phyloP scores from a whole-genome alignment of 2,329 filamentous ascomycete genomes.

The Alternaria sp. region DNA sequence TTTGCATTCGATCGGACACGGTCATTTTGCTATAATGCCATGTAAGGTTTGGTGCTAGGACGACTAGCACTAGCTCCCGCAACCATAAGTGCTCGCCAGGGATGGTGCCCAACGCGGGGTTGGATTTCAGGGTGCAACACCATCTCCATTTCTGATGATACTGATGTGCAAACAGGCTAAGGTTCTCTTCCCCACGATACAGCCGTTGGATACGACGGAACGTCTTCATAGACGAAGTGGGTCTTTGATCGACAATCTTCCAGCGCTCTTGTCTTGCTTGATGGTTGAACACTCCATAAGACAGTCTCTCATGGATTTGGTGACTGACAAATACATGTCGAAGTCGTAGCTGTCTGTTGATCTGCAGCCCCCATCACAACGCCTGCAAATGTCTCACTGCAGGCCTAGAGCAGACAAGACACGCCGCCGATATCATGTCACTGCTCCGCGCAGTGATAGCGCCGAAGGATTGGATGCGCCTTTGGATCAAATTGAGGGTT shows the following conservation, averaged over 20 bases:
- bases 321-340: neutral
- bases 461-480: neutral
- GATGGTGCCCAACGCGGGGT: neutral
- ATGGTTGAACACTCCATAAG: too few relatives aligned
- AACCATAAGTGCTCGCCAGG: neutral
- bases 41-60: neutral
- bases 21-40: neutral
- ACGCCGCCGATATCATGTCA: neutral
- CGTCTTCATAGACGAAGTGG: neutral
- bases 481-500: neutral
- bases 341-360: neutral
- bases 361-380: neutral
- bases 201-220: neutral
- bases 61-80: neutral
- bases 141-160: neutral
- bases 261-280: neutral
- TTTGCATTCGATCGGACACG: neutral
- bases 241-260: neutral
- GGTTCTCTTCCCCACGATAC: neutral
- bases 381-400: rapidly evolving
- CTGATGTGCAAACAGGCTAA: neutral
- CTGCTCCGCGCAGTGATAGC: neutral
- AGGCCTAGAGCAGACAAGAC: neutral
- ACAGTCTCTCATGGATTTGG: too few relatives aligned
- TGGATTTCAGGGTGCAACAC: neutral